Conservation (phyloP, 2,329 filamentous ascomycete genomes). For the Fusarium albidum region DNA sequence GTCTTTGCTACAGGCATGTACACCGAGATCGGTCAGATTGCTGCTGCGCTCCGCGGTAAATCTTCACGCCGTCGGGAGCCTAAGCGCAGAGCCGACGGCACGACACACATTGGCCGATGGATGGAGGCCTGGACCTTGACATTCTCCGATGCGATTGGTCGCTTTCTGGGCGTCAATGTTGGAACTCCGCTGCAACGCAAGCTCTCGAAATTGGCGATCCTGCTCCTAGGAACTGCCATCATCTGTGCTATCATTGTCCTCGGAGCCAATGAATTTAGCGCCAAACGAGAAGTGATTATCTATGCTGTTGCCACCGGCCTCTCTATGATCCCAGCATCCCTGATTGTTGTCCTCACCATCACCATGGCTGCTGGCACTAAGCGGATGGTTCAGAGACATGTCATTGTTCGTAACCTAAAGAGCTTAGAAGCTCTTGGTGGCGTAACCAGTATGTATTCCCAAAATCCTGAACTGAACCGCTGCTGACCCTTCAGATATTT, state of each 20-base stretch:
- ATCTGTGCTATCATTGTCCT: slow-evolving; percentile 75
- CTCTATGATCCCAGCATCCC: slow-evolving; percentile 60
- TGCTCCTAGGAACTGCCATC: slow-evolving; percentile 72
- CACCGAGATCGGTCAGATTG: slow-evolving; percentile 70
- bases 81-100: slow-evolving; percentile 63
- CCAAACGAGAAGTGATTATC: slow-evolving; percentile 66
- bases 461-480: too few species aligned
- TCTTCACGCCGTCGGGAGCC: too few species aligned
- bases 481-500: too few species aligned
- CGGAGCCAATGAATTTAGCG: slow-evolving; percentile 67
- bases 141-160: slow-evolving; percentile 64
- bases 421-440: slow-evolving; percentile 67
- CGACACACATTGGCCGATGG: too few species aligned
- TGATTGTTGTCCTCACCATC: slow-evolving; percentile 64
- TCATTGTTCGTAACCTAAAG: slow-evolving; percentile 61
- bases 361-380: slow-evolving; percentile 65
- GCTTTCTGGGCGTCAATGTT: slow-evolving; percentile 72
- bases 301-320: slow-evolving; percentile 57
- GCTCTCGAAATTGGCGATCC: slow-evolving; percentile 71
- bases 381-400: slow-evolving; percentile 60
- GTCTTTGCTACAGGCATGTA: slow-evolving; percentile 69
- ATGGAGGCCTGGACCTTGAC: slow-evolving; percentile 57
- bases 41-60: slow-evolving; percentile 57
- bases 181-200: slow-evolving; percentile 76
- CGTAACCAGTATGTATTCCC: too few species aligned